Evolutionary conservation across 2,329 filamentous ascomycete genomes (phyloP), one percentile per base, ranked within the genome.

Genomic region (Ilyonectria destructans): DNA sequence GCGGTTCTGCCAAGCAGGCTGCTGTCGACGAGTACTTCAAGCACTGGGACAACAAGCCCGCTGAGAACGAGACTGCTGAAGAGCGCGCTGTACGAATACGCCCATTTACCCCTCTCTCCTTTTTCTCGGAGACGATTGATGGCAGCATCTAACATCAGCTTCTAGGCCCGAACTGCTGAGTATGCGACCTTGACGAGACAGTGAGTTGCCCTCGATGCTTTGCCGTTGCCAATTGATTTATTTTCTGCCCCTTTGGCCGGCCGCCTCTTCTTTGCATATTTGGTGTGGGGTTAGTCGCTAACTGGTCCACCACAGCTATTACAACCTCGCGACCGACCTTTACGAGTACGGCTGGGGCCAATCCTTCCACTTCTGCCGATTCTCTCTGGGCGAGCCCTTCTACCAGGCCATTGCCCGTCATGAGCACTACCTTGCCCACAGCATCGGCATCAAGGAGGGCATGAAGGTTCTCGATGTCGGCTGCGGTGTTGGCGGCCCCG

Each of bases 281-380:
- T 54, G 15, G 35, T 10, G 52, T 52, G 52, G 46, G 52, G 33
- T 19, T 19, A n/a, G 26, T 33, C 46, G 37, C 74, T 79, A 66
- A 78, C 76, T 43, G 21, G 7, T 46, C 23, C 35, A 40, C 56
- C 13, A 15, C 74, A 95, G 92, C 82, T 97, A 98, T 88, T 98
- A 98, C 87, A 97, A 98, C 84, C 90, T 97, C 56, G 95, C 94
- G n/a, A 98, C 95, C 74, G 95, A 97, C 79, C 84, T 97, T 58
- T 97, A 97, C 87, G 96, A 98, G 86, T 96, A 97, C 77, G 96
- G 95, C 77, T 99, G 96, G 95, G 94, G 94, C 69, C 91, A 95
- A 78, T 96, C 92, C 57, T 99, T 99, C 89, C 96, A 99, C 85
- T 98, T 99, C 88, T 97, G 94, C 85, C 94, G 96, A 71, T 98